phyloP scores from a whole-genome alignment of 768 basidiomycete species.

The Lepiota brunneoincarnata region DNA sequence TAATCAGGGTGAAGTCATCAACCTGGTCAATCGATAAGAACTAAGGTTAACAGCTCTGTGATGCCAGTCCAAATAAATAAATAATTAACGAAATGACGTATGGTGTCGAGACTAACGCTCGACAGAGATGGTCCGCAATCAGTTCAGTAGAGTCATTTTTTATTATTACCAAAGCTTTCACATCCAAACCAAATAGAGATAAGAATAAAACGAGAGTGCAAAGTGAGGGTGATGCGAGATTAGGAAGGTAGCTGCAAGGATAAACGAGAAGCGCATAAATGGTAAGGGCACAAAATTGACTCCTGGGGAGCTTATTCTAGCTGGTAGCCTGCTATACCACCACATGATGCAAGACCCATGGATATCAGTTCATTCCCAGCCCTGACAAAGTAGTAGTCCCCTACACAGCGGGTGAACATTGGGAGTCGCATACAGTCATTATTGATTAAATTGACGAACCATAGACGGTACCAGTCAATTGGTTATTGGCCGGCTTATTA shows the following conservation, averaged over 20 bases:
- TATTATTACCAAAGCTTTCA: too few species aligned
- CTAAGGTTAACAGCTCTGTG: too few species aligned
- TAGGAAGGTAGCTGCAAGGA: neutral
- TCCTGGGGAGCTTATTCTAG: neutral
- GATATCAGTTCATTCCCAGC: constrained; percentile 50
- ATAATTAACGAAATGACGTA: too few species aligned
- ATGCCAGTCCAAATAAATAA: too few species aligned
- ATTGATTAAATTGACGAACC: constrained; percentile 23
- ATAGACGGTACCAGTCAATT: constrained; percentile 57
- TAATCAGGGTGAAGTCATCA: too few species aligned
- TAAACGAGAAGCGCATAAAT: neutral
- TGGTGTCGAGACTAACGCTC: too few species aligned
- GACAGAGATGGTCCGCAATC: too few species aligned
- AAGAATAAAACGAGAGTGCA: too few species aligned
- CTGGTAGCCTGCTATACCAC: neutral
- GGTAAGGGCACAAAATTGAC: neutral
- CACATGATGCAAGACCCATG: constrained; percentile 41
- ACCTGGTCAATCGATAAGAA: too few species aligned
- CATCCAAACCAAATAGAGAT: too few species aligned
- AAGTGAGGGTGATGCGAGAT: too few species aligned
- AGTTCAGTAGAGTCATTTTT: too few species aligned
- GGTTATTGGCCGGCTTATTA: constrained; percentile 53
- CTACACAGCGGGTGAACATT: constrained; percentile 27
- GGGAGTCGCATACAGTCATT: neutral
- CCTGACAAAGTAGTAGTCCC: constrained; percentile 63